Percentiles rank a stretch among this genome's conserved stretches.
Evolutionary conservation across 768 basidiomycete genomes (phyloP).

Genomic region (Antrodiella citrinella): DNA sequence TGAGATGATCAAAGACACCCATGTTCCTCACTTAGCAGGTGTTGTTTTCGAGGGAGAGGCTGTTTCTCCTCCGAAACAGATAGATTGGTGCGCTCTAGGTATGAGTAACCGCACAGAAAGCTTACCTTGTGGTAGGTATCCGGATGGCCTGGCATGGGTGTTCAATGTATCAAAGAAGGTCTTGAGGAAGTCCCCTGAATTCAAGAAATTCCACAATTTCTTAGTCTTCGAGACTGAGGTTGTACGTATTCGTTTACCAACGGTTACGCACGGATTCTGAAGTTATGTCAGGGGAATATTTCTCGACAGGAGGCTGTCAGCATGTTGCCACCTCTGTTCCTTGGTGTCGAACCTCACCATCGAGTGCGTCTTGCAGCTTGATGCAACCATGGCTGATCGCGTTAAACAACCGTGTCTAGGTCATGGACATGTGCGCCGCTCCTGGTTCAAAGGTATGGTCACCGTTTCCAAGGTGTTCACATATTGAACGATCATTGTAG

Average conservation of each 20-base stretch:
- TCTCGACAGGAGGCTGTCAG: conserved; percentile 96
- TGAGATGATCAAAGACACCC: conserved; percentile 62
- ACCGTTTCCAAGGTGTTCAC: neutral
- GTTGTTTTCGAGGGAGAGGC: conserved; percentile 69
- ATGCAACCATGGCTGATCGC: neutral
- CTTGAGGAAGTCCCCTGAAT: conserved; percentile 79
- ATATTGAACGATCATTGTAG: conserved; percentile 27
- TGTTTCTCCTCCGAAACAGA: conserved; percentile 72
- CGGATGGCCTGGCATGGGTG: conserved; percentile 93
- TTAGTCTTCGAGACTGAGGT: conserved; percentile 97
- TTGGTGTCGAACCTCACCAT: conserved; percentile 93
- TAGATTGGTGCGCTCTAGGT: conserved; percentile 66
- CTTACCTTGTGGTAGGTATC: no score
- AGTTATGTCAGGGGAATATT: conserved; percentile 68
- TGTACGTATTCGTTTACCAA: conserved; percentile 36
- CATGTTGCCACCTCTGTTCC: conserved; percentile 96
- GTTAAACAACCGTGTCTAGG: conserved; percentile 29
- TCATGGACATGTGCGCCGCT: conserved; percentile 97
- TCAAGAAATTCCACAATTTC: conserved; percentile 93
- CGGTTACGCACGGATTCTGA: neutral
- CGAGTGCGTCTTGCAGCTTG: conserved; percentile 32
- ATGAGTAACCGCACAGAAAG: no score
- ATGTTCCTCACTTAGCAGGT: conserved; percentile 69
- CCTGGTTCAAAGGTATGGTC: conserved; percentile 83
- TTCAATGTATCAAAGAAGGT: conserved; percentile 87